Evolutionary conservation across 148 eudicot genomes (phyloP), one percentile per base, ranked within the genome.

Genomic region (Rhododendron williamsianum): DNA sequence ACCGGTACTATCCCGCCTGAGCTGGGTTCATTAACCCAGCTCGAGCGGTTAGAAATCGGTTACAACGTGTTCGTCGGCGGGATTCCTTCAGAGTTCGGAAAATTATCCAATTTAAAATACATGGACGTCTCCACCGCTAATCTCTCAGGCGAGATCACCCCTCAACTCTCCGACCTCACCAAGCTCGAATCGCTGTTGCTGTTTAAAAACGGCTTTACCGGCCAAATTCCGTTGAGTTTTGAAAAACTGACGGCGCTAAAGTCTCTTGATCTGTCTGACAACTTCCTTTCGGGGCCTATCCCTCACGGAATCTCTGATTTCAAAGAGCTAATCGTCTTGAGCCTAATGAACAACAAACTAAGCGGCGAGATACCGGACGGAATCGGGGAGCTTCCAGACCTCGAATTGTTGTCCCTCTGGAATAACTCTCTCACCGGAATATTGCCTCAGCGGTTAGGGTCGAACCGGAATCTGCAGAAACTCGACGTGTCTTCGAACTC

Each of bases 401-500:
- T 97, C 12, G 90, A 87, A 81, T n/a, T 12, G 0, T 85, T 97
- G 23, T 84, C 65, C 74, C 86, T 97, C 35, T 97, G 99, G 99
- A 91, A 91, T 86, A 97, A 97, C 83, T 90, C 90, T 25, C 94
- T 97, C n/a, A 86, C 87, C 19, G 98, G 99, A 73, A 87, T 85
- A 9, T 82, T 97, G 27, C 99, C 99, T 1, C 81, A 87, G 8
- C 92, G 79, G 71, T 82, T 95, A n/a, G 99, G 99, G 4, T 83
- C 89, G 30, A 92, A 90, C 82, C 92, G 91, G 21, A 91, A 83
- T 80, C 81, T 97, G 27, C 91, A 84, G 63, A 89, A 84, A 74
- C 88, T 97, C 67, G 99, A 97, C 63, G 98, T 97, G 11, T 95
- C 98, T 2, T 89, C 99, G 8, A 97, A 97, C 82, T 87, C 54